phyloP scores from a whole-genome alignment of 164 flowering plant genomes.

The Sextonia rubra region DNA sequence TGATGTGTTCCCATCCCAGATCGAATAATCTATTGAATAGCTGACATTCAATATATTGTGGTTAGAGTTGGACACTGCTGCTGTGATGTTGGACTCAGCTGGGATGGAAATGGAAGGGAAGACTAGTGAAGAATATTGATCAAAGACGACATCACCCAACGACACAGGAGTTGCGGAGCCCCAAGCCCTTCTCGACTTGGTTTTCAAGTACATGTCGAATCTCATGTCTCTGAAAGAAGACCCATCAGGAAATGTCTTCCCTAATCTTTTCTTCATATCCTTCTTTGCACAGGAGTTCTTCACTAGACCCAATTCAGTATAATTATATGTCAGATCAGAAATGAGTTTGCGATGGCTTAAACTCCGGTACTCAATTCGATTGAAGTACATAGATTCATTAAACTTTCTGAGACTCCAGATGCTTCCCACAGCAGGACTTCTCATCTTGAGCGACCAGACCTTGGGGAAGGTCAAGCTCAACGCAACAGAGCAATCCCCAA shows the following conservation, averaged over 20 bases:
- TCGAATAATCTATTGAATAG: conserved; percentile 31
- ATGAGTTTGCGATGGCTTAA: conserved; percentile 3
- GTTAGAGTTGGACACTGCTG: neutral
- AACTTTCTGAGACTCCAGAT: conserved; percentile 48
- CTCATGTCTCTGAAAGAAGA: conserved; percentile 36
- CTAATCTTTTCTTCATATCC: conserved; percentile 8
- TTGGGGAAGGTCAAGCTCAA: conserved; percentile 40
- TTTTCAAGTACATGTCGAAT: conserved; percentile 32
- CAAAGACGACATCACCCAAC: conserved; percentile 30
- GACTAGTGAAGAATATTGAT: too few species aligned
- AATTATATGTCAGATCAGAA: conserved; percentile 42
- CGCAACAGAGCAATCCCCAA: conserved; percentile 57
- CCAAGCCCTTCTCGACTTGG: conserved; percentile 18
- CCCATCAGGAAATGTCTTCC: conserved; percentile 34
- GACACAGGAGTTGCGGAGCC: conserved; percentile 36
- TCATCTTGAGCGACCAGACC: conserved; percentile 32
- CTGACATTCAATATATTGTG: conserved; percentile 37
- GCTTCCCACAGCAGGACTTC: conserved; percentile 35
- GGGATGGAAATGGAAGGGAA: neutral
- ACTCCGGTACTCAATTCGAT: conserved; percentile 21
- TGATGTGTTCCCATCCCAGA: neutral
- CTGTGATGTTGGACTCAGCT: too few species aligned
- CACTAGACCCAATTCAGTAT: conserved; percentile 30
- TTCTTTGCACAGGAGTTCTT: conserved; percentile 34
- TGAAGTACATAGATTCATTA: conserved; percentile 42